These are phyloP conservation scores for Syzygium grande DNA, from an alignment of 345 rosid genomes.

Conservation along the genomic window DNA sequence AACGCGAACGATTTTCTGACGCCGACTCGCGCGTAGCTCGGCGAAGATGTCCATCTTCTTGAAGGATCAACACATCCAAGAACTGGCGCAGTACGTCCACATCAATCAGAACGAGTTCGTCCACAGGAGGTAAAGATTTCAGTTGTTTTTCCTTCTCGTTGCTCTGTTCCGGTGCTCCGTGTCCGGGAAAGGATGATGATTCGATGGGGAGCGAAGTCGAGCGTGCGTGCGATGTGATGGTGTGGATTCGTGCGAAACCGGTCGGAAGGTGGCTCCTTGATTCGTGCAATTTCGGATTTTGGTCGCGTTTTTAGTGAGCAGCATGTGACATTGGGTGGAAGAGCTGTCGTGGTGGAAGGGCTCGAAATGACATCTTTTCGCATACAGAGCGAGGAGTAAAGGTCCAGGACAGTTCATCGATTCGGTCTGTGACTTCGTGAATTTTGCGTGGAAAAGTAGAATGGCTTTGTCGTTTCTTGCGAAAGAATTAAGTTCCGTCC, in stretches of 20 bases:
- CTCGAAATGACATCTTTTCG: not conserved
- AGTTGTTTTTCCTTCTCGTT: not conserved
- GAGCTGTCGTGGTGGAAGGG: not conserved
- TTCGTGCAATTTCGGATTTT: not conserved
- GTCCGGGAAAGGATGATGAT: not conserved
- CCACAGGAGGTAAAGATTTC: slow-evolving; percentile 47
- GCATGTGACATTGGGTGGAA: not conserved
- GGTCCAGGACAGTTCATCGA: not conserved
- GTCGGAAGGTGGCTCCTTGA: not conserved
- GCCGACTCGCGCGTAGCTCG: not conserved
- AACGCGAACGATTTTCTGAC: not conserved
- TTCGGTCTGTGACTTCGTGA: not conserved
- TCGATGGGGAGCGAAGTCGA: not conserved
- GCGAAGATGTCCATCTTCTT: not conserved
- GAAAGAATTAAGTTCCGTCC: not conserved
- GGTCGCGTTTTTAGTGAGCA: not conserved
- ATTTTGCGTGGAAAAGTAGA: not conserved
- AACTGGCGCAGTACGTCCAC: slow-evolving; percentile 45
- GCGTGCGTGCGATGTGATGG: not conserved
- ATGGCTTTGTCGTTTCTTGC: not conserved
- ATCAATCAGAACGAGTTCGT: slow-evolving; percentile 65
- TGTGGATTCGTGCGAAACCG: not conserved
- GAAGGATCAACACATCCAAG: slow-evolving; percentile 46
- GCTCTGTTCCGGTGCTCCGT: not conserved
- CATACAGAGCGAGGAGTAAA: not conserved